phyloP scores from a whole-genome alignment of 2,329 filamentous ascomycete genomes.

The Pseudocercospora macadamiae region DNA sequence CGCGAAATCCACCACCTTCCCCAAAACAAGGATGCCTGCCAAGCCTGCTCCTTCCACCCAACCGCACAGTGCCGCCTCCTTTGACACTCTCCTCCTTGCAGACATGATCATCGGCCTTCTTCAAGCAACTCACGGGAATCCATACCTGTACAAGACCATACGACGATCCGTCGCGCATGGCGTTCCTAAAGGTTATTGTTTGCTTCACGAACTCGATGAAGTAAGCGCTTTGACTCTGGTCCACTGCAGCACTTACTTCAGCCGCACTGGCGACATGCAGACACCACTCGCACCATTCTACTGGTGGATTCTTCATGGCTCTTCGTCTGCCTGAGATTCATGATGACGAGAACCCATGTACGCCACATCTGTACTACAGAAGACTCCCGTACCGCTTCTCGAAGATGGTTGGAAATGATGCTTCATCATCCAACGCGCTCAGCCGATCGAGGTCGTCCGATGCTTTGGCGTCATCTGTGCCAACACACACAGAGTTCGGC shows the following conservation, averaged over 20 bases:
- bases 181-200: not conserved
- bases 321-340: too few relatives aligned
- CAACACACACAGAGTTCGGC: conserved; percentile 1
- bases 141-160: conserved; percentile 4
- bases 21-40: not conserved
- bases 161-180: not conserved
- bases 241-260: not conserved
- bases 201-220: not conserved
- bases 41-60: not conserved
- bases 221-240: not conserved
- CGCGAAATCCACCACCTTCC: not conserved
- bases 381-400: not conserved
- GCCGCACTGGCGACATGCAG: not conserved
- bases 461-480: conserved; percentile 5
- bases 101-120: conserved; percentile 1
- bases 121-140: not conserved
- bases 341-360: too few relatives aligned
- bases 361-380: not conserved
- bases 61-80: too few relatives aligned
- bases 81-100: not conserved
- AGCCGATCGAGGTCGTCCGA: not conserved
- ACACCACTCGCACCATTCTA: too few relatives aligned
- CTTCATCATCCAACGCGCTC: not conserved
- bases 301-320: too few relatives aligned
- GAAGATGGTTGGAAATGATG: not conserved